Evolutionary conservation across 495 filamentous ascomycete species (phyloP), one percentile per base, ranked within the genome.

Genomic region (Penicillium soppii): DNA sequence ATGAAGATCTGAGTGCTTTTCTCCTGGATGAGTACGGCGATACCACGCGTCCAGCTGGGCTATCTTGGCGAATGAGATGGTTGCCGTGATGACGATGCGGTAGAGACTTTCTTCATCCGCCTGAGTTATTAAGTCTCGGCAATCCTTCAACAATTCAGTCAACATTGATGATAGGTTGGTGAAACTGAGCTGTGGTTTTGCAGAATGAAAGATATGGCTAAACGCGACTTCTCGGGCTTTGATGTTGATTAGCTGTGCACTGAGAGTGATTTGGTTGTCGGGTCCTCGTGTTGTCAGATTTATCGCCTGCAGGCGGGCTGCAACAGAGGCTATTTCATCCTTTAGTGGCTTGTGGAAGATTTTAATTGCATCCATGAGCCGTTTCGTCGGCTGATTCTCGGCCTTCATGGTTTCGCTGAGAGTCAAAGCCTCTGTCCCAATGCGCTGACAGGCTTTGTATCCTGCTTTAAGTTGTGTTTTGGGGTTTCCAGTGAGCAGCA

Each of bases 371-470:
- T 57, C 48, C 36, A 20, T 52, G 10, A 57, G 54, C 42, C 37
- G 37, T 38, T 52, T 48, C 16, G 26, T 48, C 15, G 54, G 53
- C 21, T 55, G 48, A 20, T 57, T 43, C 39, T 52, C 54, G 27
- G n/a, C 22, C 2, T 36, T 12, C 29, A 40, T 57, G 4, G 3
- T 29, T 52, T 44, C 30, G 16, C 48, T 52, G 9, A 57, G 37
- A 2, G 0, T 12, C 12, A 20, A 20, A 20, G 35, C 54, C 10
- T 47, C 47, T 16, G 1, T 47, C 7, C 1, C 25, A 38, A 56
- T n/a, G 2, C 3, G 13, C 2, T 1, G 7, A 30, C 26, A 40
- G 6, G 13, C 16, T 12, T 2, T 6, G 27, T 39, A 46, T 26
- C 16, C 7, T 23, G 38, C 9, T 2, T 30, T 30, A 1, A 25